Evolutionary conservation across 108 stramenopile species (phyloP).

Genomic region (Thalassiosira profunda): DNA sequence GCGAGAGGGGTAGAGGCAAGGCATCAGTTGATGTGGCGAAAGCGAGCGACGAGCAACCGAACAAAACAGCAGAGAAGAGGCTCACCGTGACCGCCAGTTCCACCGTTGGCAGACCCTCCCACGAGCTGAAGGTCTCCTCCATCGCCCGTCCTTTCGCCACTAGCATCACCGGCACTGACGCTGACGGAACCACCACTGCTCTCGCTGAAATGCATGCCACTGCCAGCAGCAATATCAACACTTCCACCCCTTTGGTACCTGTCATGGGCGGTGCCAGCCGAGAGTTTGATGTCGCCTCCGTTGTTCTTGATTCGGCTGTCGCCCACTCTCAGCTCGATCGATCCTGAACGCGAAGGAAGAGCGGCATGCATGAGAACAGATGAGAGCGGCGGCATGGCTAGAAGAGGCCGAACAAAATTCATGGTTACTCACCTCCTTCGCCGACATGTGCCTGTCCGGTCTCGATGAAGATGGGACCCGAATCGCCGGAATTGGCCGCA

Average conservation of each 20-base stretch:
- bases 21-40: too few species aligned
- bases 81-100: too few species aligned
- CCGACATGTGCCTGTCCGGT: background rate
- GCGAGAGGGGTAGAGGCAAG: too few species aligned
- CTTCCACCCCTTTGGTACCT: conserved; percentile 10
- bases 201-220: background rate
- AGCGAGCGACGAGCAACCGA: too few species aligned
- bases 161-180: conserved; percentile 13
- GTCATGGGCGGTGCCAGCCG: conserved; percentile 10
- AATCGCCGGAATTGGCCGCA: background rate
- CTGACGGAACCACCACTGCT: conserved; percentile 19
- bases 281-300: conserved; percentile 1
- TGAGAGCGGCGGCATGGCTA: background rate
- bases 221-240: conserved; percentile 23
- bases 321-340: conserved; percentile 20
- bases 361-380: too few species aligned
- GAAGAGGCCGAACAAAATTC: background rate
- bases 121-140: conserved; percentile 13
- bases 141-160: background rate
- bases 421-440: too few species aligned
- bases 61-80: too few species aligned
- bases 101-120: conserved; percentile 12
- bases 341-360: too few species aligned
- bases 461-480: background rate
- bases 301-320: background rate